Evolutionary conservation across 805 yeast species (phyloP), one percentile per base, ranked within the genome.

Genomic region (Wickerhamiella kurtzmanii): DNA sequence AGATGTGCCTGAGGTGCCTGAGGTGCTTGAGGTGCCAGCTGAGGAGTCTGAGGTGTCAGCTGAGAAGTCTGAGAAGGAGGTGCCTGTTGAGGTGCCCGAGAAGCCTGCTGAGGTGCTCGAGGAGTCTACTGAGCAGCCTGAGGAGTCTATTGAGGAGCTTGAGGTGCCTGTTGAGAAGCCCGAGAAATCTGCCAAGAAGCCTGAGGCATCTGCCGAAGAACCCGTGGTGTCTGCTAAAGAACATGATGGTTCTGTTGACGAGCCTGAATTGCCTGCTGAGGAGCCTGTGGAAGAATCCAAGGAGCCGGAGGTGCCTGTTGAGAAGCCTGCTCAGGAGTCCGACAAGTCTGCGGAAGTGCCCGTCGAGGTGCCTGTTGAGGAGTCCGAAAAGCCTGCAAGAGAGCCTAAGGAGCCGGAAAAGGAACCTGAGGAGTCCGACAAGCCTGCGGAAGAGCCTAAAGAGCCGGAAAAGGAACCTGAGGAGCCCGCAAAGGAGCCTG

Each of bases 1-100:
- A 16, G 17, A 11, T 19, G 40, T 19, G 13, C 44, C 44, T 35
- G 44, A 36, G 44, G n/a, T 41, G 32, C 13, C 44, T 18, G 13
- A 13, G 44, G 13, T 42, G n/a, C 17, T 36, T 43, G 43, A 28
- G 6, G 45, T 15, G 28, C 43, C 45, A n/a, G 28, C 43, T 9
- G 21, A 22, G 43, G 21, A 35, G 17, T 22, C 17, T 48, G 20
- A n/a, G 20, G 41, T 13, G 41, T 13, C 16, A 11, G 19, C n/a
- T 16, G n/a, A 37, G 17, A 16, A 37, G 41, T 16, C 41, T 16
- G 41, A 11, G 13, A 37, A 37, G 17, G 41, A 37, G 20, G 15
- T 16, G 25, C 25, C 43, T 18, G 43, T 20, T 13, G 35, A 11
- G 8, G 25, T 15, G 15, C 35, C 43, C 35, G 35, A n/a, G 16